Conservation (phyloP, 2,329 filamentous ascomycete genomes). For the Tympanopsis confertula region DNA sequence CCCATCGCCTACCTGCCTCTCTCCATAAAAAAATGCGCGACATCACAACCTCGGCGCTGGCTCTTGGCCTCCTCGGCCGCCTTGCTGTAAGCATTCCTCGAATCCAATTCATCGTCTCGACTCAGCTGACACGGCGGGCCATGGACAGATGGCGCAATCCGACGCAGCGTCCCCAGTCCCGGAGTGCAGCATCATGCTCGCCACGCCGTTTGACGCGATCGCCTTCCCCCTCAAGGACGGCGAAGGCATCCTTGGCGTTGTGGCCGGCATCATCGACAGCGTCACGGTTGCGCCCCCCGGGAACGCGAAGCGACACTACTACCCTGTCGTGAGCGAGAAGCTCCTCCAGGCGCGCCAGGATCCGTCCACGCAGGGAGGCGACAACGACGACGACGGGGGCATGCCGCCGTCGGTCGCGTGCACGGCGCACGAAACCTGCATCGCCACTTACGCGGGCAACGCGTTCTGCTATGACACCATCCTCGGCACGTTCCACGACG, state of each 20-base stretch:
- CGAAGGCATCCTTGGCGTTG: not conserved
- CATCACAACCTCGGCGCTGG: too few relatives aligned
- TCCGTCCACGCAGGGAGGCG: too few relatives aligned
- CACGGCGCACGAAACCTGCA: not conserved
- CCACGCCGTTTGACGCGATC: not conserved
- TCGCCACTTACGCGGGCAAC: not conserved
- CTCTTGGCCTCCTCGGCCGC: too few relatives aligned
- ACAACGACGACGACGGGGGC: not conserved
- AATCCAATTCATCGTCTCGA: too few relatives aligned
- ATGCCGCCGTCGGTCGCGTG: not conserved
- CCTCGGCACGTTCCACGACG: not conserved
- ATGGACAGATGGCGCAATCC: too few relatives aligned
- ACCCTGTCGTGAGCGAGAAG: not conserved
- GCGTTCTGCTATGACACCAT: not conserved
- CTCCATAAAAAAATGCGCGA: too few relatives aligned
- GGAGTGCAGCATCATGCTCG: not conserved
- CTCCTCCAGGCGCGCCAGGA: too few relatives aligned
- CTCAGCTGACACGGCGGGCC: too few relatives aligned
- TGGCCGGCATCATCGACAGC: not conserved
- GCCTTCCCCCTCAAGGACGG: not conserved
- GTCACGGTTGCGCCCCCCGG: not conserved
- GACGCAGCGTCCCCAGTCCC: too few relatives aligned
- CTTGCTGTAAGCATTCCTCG: too few relatives aligned
- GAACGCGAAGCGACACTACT: not conserved
- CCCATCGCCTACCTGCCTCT: too few relatives aligned